Conservation (phyloP, 805 yeast genomes). For the Ogataea siamensis region DNA sequence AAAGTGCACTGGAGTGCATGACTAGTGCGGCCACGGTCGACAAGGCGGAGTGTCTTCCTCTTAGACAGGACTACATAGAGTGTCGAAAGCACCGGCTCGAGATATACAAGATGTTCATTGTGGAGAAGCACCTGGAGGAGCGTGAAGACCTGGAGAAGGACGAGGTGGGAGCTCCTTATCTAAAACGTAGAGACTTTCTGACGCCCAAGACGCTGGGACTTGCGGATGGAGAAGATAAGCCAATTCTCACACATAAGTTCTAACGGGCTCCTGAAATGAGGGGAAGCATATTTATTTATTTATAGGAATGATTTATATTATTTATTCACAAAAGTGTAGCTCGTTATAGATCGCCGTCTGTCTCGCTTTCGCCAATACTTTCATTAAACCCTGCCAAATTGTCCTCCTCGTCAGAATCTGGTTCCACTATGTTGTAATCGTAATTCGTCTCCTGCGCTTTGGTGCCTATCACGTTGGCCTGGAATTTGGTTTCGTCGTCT, state of each 20-base stretch:
- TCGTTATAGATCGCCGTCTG: conserved; percentile 8
- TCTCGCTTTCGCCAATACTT: conserved; percentile 33
- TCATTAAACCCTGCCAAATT: conserved; percentile 33
- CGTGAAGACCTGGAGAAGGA: conserved; percentile 28
- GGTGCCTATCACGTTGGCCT: conserved; percentile 38
- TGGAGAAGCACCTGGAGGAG: conserved; percentile 34
- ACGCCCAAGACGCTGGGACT: conserved; percentile 40
- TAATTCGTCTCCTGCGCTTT: conserved; percentile 35
- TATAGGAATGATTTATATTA: conserved; percentile 4
- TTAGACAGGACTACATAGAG: conserved; percentile 36
- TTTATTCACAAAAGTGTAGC: conserved; percentile 7
- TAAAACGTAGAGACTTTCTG: conserved; percentile 36
- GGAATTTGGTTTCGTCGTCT: conserved; percentile 31
- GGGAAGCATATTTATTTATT: conserved; percentile 1
- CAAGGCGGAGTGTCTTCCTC: conserved; percentile 33
- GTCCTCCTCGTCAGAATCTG: conserved; percentile 29
- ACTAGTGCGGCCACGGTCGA: conserved; percentile 32
- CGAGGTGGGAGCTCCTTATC: conserved; percentile 38
- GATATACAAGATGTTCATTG: conserved; percentile 35
- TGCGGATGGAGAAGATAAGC: conserved; percentile 36
- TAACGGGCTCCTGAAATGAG: conserved; percentile 12
- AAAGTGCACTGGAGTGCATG: conserved; percentile 39
- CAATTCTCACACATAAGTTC: conserved; percentile 28
- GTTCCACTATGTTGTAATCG: conserved; percentile 36
- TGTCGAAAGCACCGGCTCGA: conserved; percentile 39